A percentile compares a stretch with the other conserved stretches of the same genome.
Evolutionary conservation across 306 rosid species (phyloP).

Genomic region (Vigna mungo): DNA sequence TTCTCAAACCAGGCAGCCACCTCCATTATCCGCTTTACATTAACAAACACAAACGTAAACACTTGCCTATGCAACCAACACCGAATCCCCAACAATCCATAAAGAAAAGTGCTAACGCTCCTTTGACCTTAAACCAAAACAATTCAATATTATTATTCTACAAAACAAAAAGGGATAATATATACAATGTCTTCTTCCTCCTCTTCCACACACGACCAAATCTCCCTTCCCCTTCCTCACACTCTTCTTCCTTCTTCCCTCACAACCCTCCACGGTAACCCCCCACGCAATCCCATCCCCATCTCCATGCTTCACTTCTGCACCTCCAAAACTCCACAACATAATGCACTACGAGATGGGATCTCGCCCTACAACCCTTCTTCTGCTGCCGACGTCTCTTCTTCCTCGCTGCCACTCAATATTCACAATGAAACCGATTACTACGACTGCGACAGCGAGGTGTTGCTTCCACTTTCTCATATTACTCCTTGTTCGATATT

Average conservation of each 20-base stretch:
- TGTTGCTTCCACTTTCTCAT: not conserved
- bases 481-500: not conserved
- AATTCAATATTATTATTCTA: not conserved
- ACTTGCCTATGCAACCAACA: not conserved
- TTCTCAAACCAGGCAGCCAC: slow-evolving; percentile 36
- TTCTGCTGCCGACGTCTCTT: slow-evolving; percentile 52
- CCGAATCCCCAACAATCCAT: not conserved
- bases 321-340: slow-evolving; percentile 20
- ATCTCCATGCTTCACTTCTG: slow-evolving; percentile 33
- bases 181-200: slow-evolving; percentile 41
- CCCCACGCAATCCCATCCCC: not conserved
- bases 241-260: slow-evolving; percentile 67
- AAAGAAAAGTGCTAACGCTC: not conserved
- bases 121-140: not conserved
- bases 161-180: not conserved
- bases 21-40: not conserved
- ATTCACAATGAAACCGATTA: slow-evolving; percentile 73
- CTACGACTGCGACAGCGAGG: slow-evolving; percentile 90
- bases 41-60: not conserved
- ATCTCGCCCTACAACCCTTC: slow-evolving; percentile 46
- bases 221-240: slow-evolving; percentile 84
- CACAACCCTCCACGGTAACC: not conserved
- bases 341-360: slow-evolving; percentile 41
- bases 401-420: slow-evolving; percentile 56
- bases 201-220: slow-evolving; percentile 67